These are phyloP conservation scores for Vinca major DNA, from an alignment of 305 asterid species.

Conservation along the genomic window DNA sequence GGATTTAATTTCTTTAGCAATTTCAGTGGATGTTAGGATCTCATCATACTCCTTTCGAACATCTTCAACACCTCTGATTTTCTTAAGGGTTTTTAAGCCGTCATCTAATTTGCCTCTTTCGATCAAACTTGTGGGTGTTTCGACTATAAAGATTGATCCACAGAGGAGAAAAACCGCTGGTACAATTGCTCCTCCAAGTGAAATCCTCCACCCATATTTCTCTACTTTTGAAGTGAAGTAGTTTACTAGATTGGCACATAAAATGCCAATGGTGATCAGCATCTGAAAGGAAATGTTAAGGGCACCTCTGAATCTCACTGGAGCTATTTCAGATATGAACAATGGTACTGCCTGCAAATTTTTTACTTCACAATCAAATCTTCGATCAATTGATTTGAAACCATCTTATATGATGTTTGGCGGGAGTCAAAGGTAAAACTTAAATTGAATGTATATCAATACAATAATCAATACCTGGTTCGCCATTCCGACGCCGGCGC, in stretches of 20 bases:
- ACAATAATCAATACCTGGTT: slow-evolving; percentile 8
- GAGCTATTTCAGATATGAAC: slow-evolving; percentile 30
- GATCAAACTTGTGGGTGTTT: slow-evolving; percentile 28
- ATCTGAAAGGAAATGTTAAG: slow-evolving; percentile 28
- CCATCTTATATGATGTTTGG: too few relatives aligned
- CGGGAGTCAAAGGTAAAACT: too few relatives aligned
- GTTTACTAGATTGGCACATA: slow-evolving; percentile 20
- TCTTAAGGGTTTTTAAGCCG: slow-evolving; percentile 19
- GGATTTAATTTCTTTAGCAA: slow-evolving; percentile 13
- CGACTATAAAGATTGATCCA: slow-evolving; percentile 29
- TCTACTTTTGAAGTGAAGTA: slow-evolving; percentile 15
- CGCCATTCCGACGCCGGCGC: slow-evolving; percentile 15
- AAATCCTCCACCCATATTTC: slow-evolving; percentile 23
- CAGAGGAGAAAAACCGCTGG: slow-evolving; percentile 28
- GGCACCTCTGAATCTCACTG: slow-evolving; percentile 25
- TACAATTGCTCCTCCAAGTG: slow-evolving; percentile 26
- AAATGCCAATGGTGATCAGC: slow-evolving; percentile 23
- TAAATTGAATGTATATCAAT: too few relatives aligned
- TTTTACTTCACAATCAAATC: not conserved
- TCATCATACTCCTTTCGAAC: slow-evolving; percentile 24
- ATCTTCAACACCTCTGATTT: slow-evolving; percentile 20
- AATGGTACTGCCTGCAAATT: slow-evolving; percentile 23
- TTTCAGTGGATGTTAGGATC: slow-evolving; percentile 15
- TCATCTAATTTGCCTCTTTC: slow-evolving; percentile 27
- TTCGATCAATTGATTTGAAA: too few relatives aligned